These are phyloP conservation scores for Cardiosporidium cionae DNA, from an alignment of 169 alveolate species.

Conservation along the genomic window DNA sequence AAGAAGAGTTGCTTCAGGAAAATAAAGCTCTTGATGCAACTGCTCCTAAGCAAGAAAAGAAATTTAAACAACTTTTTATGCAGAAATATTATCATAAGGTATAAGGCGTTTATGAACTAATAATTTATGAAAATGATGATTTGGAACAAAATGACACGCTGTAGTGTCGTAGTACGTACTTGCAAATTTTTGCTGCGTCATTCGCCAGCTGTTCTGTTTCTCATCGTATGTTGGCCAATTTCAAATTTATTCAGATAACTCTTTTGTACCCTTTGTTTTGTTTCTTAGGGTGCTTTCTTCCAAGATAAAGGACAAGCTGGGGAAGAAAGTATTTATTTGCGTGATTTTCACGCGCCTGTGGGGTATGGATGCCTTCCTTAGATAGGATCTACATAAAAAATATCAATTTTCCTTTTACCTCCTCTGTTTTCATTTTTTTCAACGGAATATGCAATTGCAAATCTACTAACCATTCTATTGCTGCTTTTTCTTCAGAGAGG, in stretches of 20 bases:
- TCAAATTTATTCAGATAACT: neutral
- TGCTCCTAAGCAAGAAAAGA: conserved; percentile 40
- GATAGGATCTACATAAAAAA: neutral
- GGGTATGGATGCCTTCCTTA: conserved; percentile 26
- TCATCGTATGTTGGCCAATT: neutral
- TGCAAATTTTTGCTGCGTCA: neutral
- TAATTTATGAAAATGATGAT: conserved; percentile 2
- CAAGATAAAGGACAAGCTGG: conserved; percentile 69
- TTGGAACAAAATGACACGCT: neutral
- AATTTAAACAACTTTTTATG: conserved; percentile 54
- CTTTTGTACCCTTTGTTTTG: neutral
- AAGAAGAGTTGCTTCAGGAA: conserved; percentile 48
- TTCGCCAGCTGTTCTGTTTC: neutral
- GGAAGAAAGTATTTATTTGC: conserved; percentile 60
- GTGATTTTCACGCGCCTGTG: conserved; percentile 71
- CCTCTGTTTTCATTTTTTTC: neutral
- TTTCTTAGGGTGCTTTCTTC: conserved; percentile 63
- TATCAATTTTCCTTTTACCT: neutral
- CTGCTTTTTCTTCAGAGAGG: conserved; percentile 39
- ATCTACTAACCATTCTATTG: neutral
- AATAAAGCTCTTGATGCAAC: conserved; percentile 40
- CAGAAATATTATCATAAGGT: conserved; percentile 72
- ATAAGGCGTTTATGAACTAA: neutral
- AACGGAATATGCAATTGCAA: neutral
- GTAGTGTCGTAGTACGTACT: neutral